Evolutionary conservation across 805 yeast genomes (phyloP), one percentile per base, ranked within the genome.

Genomic region (Yarrowia keelungensis): DNA sequence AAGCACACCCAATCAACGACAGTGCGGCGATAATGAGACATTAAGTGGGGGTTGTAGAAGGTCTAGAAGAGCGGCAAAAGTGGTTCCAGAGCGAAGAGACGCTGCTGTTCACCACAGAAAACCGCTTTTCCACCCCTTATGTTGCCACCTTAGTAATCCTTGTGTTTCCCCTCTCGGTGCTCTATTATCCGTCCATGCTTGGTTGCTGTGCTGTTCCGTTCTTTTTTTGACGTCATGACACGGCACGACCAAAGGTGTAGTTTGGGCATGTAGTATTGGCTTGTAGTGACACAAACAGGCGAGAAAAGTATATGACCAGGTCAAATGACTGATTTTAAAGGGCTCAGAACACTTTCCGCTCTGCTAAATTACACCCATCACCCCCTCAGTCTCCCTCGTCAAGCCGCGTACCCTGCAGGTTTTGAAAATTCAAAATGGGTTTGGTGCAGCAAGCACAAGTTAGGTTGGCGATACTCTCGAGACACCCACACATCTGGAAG

Each of bases 361-460:
- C 46, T 19, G 16, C 14, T 14, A 8, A 38, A 5, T 11, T 14
- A 8, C 49, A 32, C 7, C 26, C 26, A 16, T 1, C 26, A 8
- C 19, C 43, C 58, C 22, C 58, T 5, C 11, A 3, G 10, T 5
- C 14, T 5, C 5, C 26, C 26, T 9, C 32, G 32, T 26, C 42
- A 42, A 53, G 45, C 59, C 45, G 59, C 36, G 59, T 39, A 39
- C 59, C 58, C 58, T 53, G 59, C 59, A 22, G 59, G 43, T 36
- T 26, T 26, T 39, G 59, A 53, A 53, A 53, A 53, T 53, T 53
- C 59, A 53, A 53, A 53, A 53, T 53, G 45, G 36, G 42, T 19
- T 53, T 56, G 64, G 64, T 56, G 49, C 64, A 56, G 64, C 64
- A 56, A 56, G 49, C 64, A 43, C 64, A 56, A 42, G 64, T 56